Percentiles rank a stretch among this genome's conserved stretches.
Conservation (phyloP, 1,139 yeast species). For the Debaryomycetaceae sp. region DNA sequence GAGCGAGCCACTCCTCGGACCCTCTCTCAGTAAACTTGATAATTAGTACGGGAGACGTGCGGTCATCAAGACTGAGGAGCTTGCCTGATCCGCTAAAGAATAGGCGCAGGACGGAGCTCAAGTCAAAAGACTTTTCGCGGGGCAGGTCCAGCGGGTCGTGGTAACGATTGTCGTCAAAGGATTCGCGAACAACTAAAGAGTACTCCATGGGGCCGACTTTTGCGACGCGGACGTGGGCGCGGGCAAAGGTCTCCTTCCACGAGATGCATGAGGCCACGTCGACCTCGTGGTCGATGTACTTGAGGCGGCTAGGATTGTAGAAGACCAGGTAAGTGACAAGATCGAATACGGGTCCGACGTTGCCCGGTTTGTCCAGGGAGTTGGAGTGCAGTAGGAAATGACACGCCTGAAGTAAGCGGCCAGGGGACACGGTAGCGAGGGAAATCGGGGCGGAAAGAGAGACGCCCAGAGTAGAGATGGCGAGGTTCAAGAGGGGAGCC, state of each 20-base stretch:
- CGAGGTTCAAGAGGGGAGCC: constrained; percentile 58
- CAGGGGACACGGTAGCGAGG: constrained; percentile 46
- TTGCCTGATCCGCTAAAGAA: constrained; percentile 71
- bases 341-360: constrained; percentile 55
- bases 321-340: constrained; percentile 56
- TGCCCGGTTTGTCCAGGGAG: constrained; percentile 4
- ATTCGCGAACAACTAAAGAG: constrained; percentile 40
- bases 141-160: constrained; percentile 42
- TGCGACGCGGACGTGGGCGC: constrained; percentile 35
- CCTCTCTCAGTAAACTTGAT: constrained; percentile 28
- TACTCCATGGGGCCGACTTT: constrained; percentile 25
- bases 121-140: constrained; percentile 20
- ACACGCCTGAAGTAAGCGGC: constrained; percentile 56
- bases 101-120: constrained; percentile 38
- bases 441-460: constrained; percentile 36
- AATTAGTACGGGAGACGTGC: constrained; percentile 60
- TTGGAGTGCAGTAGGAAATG: constrained; percentile 29
- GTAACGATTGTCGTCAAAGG: constrained; percentile 63
- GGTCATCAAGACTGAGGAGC: constrained; percentile 52
- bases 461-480: constrained; percentile 64
- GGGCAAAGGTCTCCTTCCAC: constrained; percentile 70
- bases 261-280: constrained; percentile 31
- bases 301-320: constrained; percentile 43
- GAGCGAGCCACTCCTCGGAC: constrained; percentile 40
- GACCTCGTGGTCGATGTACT: constrained; percentile 19